Evolutionary conservation across 805 yeast genomes (phyloP).

Genomic region (Myxozyma neglecta): DNA sequence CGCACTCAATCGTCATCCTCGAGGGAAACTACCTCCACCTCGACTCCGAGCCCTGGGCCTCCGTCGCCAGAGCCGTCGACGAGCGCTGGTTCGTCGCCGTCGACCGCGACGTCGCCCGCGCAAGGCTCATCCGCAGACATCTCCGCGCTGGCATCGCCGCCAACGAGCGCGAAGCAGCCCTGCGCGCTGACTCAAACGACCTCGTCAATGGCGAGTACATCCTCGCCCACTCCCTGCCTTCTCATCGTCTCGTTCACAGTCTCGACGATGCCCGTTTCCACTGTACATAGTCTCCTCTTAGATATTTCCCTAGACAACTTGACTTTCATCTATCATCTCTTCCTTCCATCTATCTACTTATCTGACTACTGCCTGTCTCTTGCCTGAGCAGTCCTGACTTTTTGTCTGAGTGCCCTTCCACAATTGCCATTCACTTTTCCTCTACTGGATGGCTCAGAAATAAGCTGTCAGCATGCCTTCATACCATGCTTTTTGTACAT

Average conservation of each 20-base stretch:
- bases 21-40: conserved; percentile 78
- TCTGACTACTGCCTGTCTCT: too few relatives aligned
- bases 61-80: conserved; percentile 45
- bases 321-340: too few relatives aligned
- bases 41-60: conserved; percentile 59
- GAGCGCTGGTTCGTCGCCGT: conserved; percentile 51
- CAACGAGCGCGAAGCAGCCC: conserved; percentile 41
- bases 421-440: too few relatives aligned
- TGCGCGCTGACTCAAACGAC: conserved; percentile 52
- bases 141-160: conserved; percentile 42
- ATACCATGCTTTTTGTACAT: too few relatives aligned
- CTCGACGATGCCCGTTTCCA: conserved; percentile 11
- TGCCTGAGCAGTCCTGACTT: too few relatives aligned
- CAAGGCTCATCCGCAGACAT: conserved; percentile 46
- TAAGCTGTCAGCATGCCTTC: too few relatives aligned
- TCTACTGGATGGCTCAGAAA: too few relatives aligned
- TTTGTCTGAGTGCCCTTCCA: too few relatives aligned
- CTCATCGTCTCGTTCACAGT: conserved; percentile 26
- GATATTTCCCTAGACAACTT: too few relatives aligned
- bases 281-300: too few relatives aligned
- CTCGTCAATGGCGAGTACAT: conserved; percentile 57
- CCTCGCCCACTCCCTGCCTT: conserved; percentile 33
- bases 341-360: too few relatives aligned
- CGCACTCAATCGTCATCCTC: conserved; percentile 57
- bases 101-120: conserved; percentile 48